phyloP scores from a whole-genome alignment of 2,329 filamentous ascomycete genomes.

The Penicillium italicum region DNA sequence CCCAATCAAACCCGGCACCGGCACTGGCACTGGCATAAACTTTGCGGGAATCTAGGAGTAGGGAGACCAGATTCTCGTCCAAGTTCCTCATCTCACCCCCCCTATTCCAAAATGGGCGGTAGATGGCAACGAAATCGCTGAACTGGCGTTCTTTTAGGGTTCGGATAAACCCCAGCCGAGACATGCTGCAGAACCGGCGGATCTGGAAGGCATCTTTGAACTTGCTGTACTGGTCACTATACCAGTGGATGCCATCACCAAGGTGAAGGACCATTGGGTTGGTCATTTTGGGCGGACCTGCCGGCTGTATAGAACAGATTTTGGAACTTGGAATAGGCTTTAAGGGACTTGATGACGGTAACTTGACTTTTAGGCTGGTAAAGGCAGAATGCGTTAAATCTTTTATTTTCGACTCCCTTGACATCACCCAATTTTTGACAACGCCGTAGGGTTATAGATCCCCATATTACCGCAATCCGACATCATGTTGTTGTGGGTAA shows the following conservation, averaged over 20 bases:
- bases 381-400: too few species aligned
- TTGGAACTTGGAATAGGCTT: neutral
- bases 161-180: conserved; percentile 39
- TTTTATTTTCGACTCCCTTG: too few species aligned
- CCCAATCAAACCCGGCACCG: conserved; percentile 63
- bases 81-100: conserved; percentile 64
- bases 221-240: conserved; percentile 42
- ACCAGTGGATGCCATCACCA: conserved; percentile 49
- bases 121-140: conserved; percentile 47
- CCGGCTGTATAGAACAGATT: neutral
- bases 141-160: conserved; percentile 42
- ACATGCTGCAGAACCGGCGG: conserved; percentile 37
- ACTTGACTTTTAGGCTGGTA: too few species aligned
- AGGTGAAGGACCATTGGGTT: conserved; percentile 44
- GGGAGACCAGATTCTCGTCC: conserved; percentile 56
- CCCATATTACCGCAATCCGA: too few species aligned
- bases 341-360: neutral
- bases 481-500: too few species aligned
- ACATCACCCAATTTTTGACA: too few species aligned
- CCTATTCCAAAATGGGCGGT: conserved; percentile 61
- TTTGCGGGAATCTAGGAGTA: conserved; percentile 52
- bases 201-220: conserved; percentile 41
- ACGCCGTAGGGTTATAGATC: too few species aligned
- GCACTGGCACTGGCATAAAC: conserved; percentile 59
- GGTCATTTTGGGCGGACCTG: conserved; percentile 14